Base-by-base conservation (phyloP, 2,329 filamentous ascomycete genomes). In the Fusarium sp. region DNA sequence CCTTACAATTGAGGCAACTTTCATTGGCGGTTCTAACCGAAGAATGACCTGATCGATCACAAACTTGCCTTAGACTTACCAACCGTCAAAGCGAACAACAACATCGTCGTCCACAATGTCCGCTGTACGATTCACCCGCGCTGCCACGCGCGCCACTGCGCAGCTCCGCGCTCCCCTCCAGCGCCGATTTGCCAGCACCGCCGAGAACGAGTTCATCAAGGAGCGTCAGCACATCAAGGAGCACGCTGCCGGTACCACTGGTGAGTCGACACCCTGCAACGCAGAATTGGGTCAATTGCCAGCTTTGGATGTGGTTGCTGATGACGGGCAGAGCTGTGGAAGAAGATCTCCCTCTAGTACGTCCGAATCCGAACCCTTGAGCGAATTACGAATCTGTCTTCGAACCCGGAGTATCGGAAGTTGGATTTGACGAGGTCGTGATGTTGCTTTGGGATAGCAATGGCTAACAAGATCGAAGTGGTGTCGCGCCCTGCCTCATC, bases 281-380 rank as follows among this genome's bases (percentile, higher is more conserved):
- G 36, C 47, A 58, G 47, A 38, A 53, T 58, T 62, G 61, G 45
- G 59, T 68, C 73, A 77, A 77, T 76, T 73, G 72, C 57, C 57
- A 31, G 28, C 35, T 56, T 71, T 61, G 65, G 56, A 22, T 9
- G 50, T 48, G 45, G 38, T 69, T 70, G 70, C 82, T 86, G 76
- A 86, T 80, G 22, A 57, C 73, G 61, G 67, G 61, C 81, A 97
- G 95, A 94, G 80, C 91, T 97, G 80, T 99, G 96, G 96, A 91
- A 90, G 85, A 98, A 97, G 89, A 92, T 98, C 79, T 96, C 94
- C 75, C 88, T 98, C 88, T 98, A 94, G 95, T 98, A 94, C 85
- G 93, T 86, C 76, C 61, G 74, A 75, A 61, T 65, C 51, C 35
- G 50, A 61, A 26, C 61, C 61, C 41, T 72, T 75, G 75, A 78